phyloP scores from a whole-genome alignment of 1,284 basidiomycete species.

The Sporisorium reilianum region DNA sequence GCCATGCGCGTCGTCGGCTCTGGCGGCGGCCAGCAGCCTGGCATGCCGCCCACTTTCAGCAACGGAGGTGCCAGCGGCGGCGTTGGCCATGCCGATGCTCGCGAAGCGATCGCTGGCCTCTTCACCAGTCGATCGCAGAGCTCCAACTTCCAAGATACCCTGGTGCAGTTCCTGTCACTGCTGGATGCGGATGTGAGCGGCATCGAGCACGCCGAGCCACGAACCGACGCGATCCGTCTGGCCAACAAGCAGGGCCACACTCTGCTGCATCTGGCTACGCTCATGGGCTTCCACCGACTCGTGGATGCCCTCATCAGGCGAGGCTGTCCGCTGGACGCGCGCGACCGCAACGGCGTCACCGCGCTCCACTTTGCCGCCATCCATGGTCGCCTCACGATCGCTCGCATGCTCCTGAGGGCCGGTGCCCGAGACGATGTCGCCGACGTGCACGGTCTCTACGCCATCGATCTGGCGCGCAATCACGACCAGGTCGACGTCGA shows the following conservation, averaged over 20 bases:
- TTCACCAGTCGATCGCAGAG: slow-evolving; percentile 69
- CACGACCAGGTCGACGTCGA: slow-evolving; percentile 73
- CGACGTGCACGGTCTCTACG: slow-evolving; percentile 81
- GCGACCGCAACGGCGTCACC: slow-evolving; percentile 91
- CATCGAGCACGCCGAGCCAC: slow-evolving; percentile 29
- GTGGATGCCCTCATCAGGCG: slow-evolving; percentile 79
- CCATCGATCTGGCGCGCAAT: slow-evolving; percentile 80
- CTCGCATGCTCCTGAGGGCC: slow-evolving; percentile 78
- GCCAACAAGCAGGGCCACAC: slow-evolving; percentile 68
- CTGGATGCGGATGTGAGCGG: slow-evolving; percentile 72
- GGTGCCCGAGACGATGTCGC: slow-evolving; percentile 84
- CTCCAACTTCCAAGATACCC: slow-evolving; percentile 77
- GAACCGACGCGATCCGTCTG: slow-evolving; percentile 70
- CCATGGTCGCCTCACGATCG: slow-evolving; percentile 77
- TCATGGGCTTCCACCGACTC: slow-evolving; percentile 82
- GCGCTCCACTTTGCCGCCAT: slow-evolving; percentile 88
- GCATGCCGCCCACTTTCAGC: slow-evolving; percentile 23
- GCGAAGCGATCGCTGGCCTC: slow-evolving; percentile 48
- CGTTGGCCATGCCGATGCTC: slow-evolving; percentile 30
- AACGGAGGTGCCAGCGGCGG: slow-evolving; percentile 18
- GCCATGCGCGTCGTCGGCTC: slow-evolving; percentile 73
- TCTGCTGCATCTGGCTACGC: slow-evolving; percentile 85
- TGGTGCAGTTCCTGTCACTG: slow-evolving; percentile 82
- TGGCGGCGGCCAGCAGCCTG: slow-evolving; percentile 48
- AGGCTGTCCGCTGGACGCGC: slow-evolving; percentile 82